Base-by-base conservation (phyloP, 1,139 yeast species). In the Kodamaea ohmeri region DNA sequence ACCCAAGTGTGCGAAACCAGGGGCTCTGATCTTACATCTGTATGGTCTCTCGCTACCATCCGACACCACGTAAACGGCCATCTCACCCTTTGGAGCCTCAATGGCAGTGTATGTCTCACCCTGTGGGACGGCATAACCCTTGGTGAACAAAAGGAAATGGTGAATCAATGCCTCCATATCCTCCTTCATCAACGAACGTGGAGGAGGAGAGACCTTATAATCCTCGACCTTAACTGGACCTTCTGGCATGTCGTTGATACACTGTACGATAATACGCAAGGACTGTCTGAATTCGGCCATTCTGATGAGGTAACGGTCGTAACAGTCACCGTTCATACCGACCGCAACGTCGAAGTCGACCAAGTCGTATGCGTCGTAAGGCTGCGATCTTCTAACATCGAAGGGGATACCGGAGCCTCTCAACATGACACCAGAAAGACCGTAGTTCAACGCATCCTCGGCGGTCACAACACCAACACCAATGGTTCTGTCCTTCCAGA, bases 71-170 rank as follows among this genome's bases (percentile, higher is more conserved):
- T 83, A 87, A 41, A 86, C 95, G 45, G 85, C 96, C 95, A 87
- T 85, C 67, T 87, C 96, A 58, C 96, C 96, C 78, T 87, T 87
- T 61, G 96, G 96, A 25, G 96, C 96, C 68, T 87, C 96, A 50
- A 87, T 87, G 41, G 88, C 94, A 38, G 94, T 85, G 63, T 87
- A 87, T 18, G 96, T 84, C 69, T 87, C 96, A 53, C 96, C 96
- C 42, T 80, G 84, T 33, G 96, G 96, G 30, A 87, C 96, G 35
- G 84, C 81, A 61, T 80, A 86, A 50, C 96, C 96, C 73, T 87
- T 87, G 40, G 95, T 84, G 71, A 81, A 87, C 51, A 85, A 73
- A 61, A 87, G 71, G 74, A 87, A 87, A 67, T 87, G 96, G 62
- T 87, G 95, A 58, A 87, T 87, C 52, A 87, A 74, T 20, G 94